phyloP scores from a whole-genome alignment of 371 early-diverging fungal genomes.

The Entomophthora muscae region DNA sequence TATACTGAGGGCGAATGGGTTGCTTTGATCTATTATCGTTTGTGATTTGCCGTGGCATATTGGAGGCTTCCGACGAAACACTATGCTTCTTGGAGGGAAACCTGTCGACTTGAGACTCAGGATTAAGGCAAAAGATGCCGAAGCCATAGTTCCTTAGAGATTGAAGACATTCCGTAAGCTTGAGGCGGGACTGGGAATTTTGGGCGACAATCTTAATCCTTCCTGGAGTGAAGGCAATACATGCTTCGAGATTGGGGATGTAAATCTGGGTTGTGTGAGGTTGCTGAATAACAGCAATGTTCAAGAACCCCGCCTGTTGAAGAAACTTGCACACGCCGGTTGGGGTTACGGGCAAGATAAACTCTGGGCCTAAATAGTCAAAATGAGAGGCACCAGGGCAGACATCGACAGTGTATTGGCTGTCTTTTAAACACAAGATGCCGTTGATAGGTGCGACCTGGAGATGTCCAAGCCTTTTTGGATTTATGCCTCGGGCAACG shows the following conservation, averaged over 20 bases:
- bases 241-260: not conserved
- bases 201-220: not conserved
- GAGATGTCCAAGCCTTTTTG: not conserved
- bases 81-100: not conserved
- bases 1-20: not conserved
- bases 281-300: not conserved
- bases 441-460: not conserved
- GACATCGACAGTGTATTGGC: not conserved
- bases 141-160: not conserved
- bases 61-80: not conserved
- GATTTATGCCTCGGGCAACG: not conserved
- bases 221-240: not conserved
- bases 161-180: not conserved
- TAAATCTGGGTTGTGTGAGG: not conserved
- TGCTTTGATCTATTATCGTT: not conserved
- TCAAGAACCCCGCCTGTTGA: not conserved
- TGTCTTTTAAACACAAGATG: not conserved
- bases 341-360: not conserved
- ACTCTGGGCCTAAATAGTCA: not conserved
- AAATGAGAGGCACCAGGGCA: not conserved
- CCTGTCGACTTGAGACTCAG: not conserved
- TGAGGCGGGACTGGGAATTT: not conserved
- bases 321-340: not conserved
- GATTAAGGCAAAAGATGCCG: not conserved
- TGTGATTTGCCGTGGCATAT: not conserved